phyloP scores from a whole-genome alignment of 140 eudicot genomes.

The Anethum foeniculum region DNA sequence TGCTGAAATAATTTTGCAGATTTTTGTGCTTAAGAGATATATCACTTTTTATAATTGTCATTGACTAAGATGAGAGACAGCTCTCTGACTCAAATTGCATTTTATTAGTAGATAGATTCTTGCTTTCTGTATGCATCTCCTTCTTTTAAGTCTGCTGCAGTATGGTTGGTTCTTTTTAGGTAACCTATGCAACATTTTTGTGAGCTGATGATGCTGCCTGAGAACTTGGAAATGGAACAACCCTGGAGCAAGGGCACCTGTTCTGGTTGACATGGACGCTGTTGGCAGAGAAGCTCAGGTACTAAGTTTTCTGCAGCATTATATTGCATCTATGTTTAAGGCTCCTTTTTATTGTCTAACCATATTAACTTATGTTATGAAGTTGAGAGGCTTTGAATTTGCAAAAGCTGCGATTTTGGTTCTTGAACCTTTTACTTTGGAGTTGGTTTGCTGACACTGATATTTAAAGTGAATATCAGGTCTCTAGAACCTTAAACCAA shows the following conservation, averaged over 20 bases:
- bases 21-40: neutral
- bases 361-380: slow-evolving; percentile 16
- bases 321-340: neutral
- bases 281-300: slow-evolving; percentile 68
- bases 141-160: neutral
- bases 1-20: neutral
- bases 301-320: neutral
- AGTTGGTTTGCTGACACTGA: slow-evolving; percentile 75
- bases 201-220: slow-evolving; percentile 29
- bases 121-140: neutral
- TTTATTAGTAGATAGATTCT: neutral
- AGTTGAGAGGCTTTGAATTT: slow-evolving; percentile 85
- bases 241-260: slow-evolving; percentile 52
- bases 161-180: neutral
- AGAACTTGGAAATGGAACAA: slow-evolving; percentile 29
- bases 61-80: neutral
- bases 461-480: slow-evolving; percentile 43
- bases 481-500: neutral
- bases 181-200: neutral
- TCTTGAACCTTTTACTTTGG: slow-evolving; percentile 69
- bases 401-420: slow-evolving; percentile 59
- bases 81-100: neutral
- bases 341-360: neutral
- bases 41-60: neutral
- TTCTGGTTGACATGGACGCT: slow-evolving; percentile 68